phyloP scores from a whole-genome alignment of 306 rosid species.

The Abrus pulchellus region DNA sequence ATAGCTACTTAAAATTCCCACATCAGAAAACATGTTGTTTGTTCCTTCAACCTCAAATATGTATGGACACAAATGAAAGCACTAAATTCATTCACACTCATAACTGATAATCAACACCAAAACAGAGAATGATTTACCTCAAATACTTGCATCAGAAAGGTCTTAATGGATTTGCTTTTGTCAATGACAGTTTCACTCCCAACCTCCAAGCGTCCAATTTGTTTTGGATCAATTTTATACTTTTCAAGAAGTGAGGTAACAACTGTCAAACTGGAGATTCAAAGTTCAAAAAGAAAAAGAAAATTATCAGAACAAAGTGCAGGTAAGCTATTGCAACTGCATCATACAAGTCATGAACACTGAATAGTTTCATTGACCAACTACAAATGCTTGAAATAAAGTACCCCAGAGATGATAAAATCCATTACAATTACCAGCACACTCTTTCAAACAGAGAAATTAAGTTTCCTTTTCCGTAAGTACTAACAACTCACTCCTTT shows the following conservation, averaged over 20 bases:
- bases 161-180: conserved; percentile 95
- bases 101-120: conserved; percentile 6
- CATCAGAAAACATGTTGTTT: not conserved
- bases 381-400: not conserved
- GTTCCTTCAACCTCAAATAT: not conserved
- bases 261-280: conserved; percentile 74
- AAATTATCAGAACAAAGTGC: conserved; percentile 3
- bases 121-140: conserved; percentile 64
- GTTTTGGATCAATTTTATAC: conserved; percentile 73
- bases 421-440: not conserved
- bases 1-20: not conserved
- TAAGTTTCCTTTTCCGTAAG: not conserved
- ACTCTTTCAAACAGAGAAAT: not conserved
- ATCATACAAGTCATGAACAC: conserved; percentile 27
- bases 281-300: not conserved
- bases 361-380: conserved; percentile 18
- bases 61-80: conserved; percentile 20
- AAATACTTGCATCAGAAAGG: conserved; percentile 84
- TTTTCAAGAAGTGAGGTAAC: conserved; percentile 77
- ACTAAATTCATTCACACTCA: not conserved
- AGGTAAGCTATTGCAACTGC: conserved; percentile 27
- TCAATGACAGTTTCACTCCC: conserved; percentile 93
- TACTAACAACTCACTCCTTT: not conserved
- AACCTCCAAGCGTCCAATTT: conserved; percentile 89
- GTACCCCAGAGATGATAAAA: not conserved